A percentile compares a stretch with the other conserved stretches of the same genome.
Evolutionary conservation across 495 filamentous ascomycete genomes (phyloP).

Genomic region (Aspergillus kassunensis): DNA sequence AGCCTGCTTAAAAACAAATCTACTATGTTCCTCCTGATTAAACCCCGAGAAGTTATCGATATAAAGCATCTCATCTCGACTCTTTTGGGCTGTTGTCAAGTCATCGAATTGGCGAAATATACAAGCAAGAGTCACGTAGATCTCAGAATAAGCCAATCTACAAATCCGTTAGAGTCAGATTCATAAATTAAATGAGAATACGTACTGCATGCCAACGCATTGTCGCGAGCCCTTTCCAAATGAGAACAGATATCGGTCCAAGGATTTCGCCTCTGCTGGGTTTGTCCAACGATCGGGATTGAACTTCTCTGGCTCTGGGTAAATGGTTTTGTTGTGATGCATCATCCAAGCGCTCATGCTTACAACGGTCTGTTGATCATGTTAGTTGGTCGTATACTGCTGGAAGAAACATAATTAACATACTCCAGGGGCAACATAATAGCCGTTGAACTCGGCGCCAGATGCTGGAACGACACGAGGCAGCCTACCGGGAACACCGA

Average conservation of each 20-base stretch:
- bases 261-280: conserved; percentile 4
- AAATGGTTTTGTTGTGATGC: conserved; percentile 34
- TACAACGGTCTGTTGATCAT: conserved; percentile 13
- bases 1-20: conserved; percentile 24
- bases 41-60: conserved; percentile 27
- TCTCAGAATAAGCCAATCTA: conserved; percentile 31
- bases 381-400: not conserved
- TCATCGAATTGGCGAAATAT: conserved; percentile 29
- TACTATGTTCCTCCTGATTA: conserved; percentile 18
- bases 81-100: conserved; percentile 20
- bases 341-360: conserved; percentile 29
- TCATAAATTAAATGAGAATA: conserved; percentile 1
- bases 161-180: not conserved
- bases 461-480: conserved; percentile 25
- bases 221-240: conserved; percentile 35
- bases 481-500: conserved; percentile 25
- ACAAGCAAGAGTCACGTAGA: conserved; percentile 28
- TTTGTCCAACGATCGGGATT: conserved; percentile 21
- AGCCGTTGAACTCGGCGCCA: conserved; percentile 25
- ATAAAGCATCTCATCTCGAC: conserved; percentile 17
- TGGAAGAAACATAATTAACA: not conserved
- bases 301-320: conserved; percentile 31
- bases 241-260: conserved; percentile 30
- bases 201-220: conserved; percentile 37
- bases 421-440: conserved; percentile 24